Percentiles rank a stretch among this genome's conserved stretches.
These are phyloP conservation scores for Chlorella variabilis DNA, from an alignment of 163 green algal genomes.

Conservation along the genomic window DNA sequence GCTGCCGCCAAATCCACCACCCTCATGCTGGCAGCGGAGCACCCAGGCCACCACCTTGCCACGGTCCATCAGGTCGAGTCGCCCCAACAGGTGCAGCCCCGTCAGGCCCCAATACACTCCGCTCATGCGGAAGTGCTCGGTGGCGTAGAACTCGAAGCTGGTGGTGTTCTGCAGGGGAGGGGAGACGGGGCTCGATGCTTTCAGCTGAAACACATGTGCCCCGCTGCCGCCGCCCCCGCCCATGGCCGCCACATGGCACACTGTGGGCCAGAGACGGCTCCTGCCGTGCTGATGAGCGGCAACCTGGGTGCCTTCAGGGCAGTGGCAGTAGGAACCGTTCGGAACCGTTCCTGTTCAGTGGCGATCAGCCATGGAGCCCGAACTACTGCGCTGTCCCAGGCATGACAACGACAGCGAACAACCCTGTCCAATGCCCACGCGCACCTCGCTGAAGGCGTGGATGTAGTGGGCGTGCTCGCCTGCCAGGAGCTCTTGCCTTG, in stretches of 20 bases:
- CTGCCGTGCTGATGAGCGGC: too few species aligned
- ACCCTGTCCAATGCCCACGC: too few species aligned
- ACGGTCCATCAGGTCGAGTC: constrained; percentile 75
- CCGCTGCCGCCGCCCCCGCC: too few species aligned
- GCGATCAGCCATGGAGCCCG: too few species aligned
- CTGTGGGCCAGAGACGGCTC: too few species aligned
- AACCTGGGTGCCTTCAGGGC: too few species aligned
- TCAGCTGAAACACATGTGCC: too few species aligned
- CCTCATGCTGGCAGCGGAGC: constrained; percentile 70
- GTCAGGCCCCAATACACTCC: constrained; percentile 98
- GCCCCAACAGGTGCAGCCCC: constrained; percentile 81
- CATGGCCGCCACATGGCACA: too few species aligned
- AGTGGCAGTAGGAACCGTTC: too few species aligned
- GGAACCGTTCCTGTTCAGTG: too few species aligned
- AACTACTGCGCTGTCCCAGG: too few species aligned
- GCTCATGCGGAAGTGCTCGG: constrained; percentile 97
- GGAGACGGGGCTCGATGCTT: not conserved
- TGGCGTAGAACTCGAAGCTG: constrained; percentile 91
- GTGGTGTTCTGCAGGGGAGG: not conserved
- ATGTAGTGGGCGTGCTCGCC: constrained; percentile 85
- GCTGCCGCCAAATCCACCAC: constrained; percentile 90
- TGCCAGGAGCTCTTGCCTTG: constrained; percentile 55
- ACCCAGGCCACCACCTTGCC: constrained; percentile 54
- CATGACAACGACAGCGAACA: too few species aligned
- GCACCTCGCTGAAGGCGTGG: constrained; percentile 63